These are phyloP conservation scores for Boletus tylopilopsis DNA, from an alignment of 768 basidiomycete species.

Conservation along the genomic window DNA sequence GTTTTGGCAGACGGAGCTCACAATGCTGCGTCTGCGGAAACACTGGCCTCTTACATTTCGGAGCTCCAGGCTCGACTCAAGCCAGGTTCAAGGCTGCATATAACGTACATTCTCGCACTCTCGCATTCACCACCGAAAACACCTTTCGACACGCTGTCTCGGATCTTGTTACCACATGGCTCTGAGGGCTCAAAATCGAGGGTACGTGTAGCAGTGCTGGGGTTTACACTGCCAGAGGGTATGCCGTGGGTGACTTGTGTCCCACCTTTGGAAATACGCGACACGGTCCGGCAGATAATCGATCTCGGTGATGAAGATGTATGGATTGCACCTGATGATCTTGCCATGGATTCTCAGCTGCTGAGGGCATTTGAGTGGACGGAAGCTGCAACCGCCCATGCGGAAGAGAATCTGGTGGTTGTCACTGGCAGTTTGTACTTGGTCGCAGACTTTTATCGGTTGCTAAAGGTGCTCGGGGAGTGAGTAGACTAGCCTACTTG, in stretches of 20 bases:
- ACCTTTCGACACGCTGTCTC: conserved; percentile 63
- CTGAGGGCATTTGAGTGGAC: conserved; percentile 50
- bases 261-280: conserved; percentile 45
- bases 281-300: conserved; percentile 40
- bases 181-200: conserved; percentile 27
- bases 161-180: conserved; percentile 50
- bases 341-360: conserved; percentile 34
- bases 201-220: conserved; percentile 49
- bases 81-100: conserved; percentile 27
- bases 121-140: conserved; percentile 88
- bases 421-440: conserved; percentile 92
- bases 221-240: conserved; percentile 74
- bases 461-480: conserved; percentile 24
- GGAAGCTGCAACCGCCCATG: conserved; percentile 8
- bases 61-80: conserved; percentile 31
- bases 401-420: conserved; percentile 50
- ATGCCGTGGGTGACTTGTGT: conserved; percentile 93
- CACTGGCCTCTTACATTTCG: conserved; percentile 58
- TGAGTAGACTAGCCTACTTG: too few relatives aligned
- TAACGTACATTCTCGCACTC: conserved; percentile 76
- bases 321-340: conserved; percentile 39
- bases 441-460: conserved; percentile 87
- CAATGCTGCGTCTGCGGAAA: conserved; percentile 73
- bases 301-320: conserved; percentile 40
- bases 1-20: conserved; percentile 93